These are phyloP conservation scores for Borealophlyctis nickersoniae DNA, from an alignment of 192 early-diverging fungal genomes.

Conservation along the genomic window DNA sequence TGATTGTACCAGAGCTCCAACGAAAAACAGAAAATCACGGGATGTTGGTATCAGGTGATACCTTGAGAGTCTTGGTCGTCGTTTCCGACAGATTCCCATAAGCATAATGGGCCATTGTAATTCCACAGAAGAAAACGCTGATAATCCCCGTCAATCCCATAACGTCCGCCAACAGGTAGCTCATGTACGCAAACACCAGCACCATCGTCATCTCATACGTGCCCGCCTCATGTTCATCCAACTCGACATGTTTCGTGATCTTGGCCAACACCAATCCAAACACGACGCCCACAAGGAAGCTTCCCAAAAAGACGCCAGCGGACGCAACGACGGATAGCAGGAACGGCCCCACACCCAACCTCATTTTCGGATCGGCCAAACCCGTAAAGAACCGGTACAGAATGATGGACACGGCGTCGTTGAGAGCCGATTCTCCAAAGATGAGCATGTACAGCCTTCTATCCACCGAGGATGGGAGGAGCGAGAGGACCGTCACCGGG, in stretches of 20 bases:
- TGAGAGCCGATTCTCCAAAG: slow-evolving; percentile 62
- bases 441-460: slow-evolving; percentile 58
- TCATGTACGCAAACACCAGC: slow-evolving; percentile 51
- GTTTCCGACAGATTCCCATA: slow-evolving; percentile 42
- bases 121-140: slow-evolving; percentile 57
- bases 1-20: neutral
- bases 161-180: slow-evolving; percentile 56
- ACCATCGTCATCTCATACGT: slow-evolving; percentile 61
- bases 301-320: slow-evolving; percentile 55
- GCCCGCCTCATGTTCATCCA: slow-evolving; percentile 36
- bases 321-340: slow-evolving; percentile 42
- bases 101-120: slow-evolving; percentile 60
- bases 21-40: neutral
- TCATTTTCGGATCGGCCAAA: slow-evolving; percentile 48
- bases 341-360: slow-evolving; percentile 43
- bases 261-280: slow-evolving; percentile 51
- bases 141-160: slow-evolving; percentile 56
- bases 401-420: slow-evolving; percentile 62
- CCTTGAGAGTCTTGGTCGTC: slow-evolving; percentile 40
- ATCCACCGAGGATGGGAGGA: slow-evolving; percentile 55
- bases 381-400: slow-evolving; percentile 59
- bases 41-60: slow-evolving; percentile 2
- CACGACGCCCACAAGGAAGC: slow-evolving; percentile 42
- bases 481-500: slow-evolving; percentile 58
- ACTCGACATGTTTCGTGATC: slow-evolving; percentile 57